Evolutionary conservation across 2,329 filamentous ascomycete genomes (phyloP).

Genomic region (Aspergillus neotritici): DNA sequence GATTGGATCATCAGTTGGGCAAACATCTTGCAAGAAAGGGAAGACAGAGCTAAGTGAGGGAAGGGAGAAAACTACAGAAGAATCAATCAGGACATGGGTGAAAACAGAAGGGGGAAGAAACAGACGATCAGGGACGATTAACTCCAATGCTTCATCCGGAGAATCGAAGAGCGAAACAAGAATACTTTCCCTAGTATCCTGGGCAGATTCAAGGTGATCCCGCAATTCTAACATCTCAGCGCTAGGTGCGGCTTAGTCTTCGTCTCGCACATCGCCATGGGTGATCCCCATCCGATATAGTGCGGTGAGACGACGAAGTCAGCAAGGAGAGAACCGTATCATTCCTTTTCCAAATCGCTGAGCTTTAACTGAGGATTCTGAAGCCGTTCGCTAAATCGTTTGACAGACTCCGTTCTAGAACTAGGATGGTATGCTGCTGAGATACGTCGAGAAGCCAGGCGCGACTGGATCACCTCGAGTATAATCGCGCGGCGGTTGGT

Average conservation of each 20-base stretch:
- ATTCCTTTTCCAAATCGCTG: slow-evolving; percentile 8
- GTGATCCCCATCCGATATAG: slow-evolving; percentile 11
- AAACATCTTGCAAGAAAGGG: slow-evolving; percentile 8
- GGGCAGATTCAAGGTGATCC: not conserved
- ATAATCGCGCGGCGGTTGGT: too few relatives aligned
- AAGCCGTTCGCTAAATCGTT: too few relatives aligned
- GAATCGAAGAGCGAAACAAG: not conserved
- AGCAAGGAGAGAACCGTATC: slow-evolving; percentile 9
- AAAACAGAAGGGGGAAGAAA: not conserved
- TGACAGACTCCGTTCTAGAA: too few relatives aligned
- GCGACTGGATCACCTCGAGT: too few relatives aligned
- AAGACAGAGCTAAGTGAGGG: slow-evolving; percentile 8
- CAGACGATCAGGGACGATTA: slow-evolving; percentile 9
- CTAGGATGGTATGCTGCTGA: too few relatives aligned
- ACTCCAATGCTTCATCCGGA: slow-evolving; percentile 2
- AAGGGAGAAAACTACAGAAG: slow-evolving; percentile 2
- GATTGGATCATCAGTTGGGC: not conserved
- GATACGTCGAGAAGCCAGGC: too few relatives aligned
- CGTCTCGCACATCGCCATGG: slow-evolving; percentile 8
- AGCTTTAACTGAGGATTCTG: not conserved
- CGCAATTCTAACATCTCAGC: not conserved
- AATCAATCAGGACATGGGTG: not conserved
- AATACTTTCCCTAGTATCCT: not conserved
- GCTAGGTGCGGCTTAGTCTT: too few relatives aligned
- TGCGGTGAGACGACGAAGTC: slow-evolving; percentile 9